Evolutionary conservation across 129 eudicot genomes (phyloP).

Genomic region (Logfia minima): DNA sequence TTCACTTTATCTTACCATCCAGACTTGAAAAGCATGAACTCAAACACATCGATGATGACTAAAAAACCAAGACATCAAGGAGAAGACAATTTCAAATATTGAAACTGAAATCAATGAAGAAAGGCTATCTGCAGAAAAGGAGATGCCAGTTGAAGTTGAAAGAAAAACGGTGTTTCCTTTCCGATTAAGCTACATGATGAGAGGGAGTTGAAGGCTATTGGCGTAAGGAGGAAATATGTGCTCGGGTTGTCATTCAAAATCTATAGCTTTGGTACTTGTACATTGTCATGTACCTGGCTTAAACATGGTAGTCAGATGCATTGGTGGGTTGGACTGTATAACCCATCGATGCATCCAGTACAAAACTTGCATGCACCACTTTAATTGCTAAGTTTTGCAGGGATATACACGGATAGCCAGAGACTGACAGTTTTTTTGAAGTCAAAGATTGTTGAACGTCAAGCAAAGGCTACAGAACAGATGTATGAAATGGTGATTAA

Average conservation of each 20-base stretch:
- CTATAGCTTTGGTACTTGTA: conserved; percentile 52
- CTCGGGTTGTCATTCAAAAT: conserved; percentile 57
- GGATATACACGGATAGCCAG: conserved; percentile 54
- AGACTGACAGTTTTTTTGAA: conserved; percentile 46
- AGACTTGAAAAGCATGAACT: background rate
- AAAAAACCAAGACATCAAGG: background rate
- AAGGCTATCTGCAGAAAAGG: background rate
- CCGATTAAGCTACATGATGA: conserved; percentile 51
- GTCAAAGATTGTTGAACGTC: conserved; percentile 46
- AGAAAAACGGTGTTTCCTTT: conserved; percentile 17
- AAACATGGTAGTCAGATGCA: background rate
- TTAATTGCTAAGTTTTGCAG: conserved; percentile 31
- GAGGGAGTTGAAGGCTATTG: conserved; percentile 54
- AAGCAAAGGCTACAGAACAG: conserved; percentile 58
- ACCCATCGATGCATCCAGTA: background rate
- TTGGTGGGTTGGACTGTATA: background rate
- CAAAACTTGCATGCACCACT: background rate
- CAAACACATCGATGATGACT: background rate
- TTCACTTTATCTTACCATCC: background rate
- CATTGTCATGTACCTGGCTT: background rate
- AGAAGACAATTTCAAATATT: background rate
- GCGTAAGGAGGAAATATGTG: conserved; percentile 64
- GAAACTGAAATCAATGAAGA: background rate
- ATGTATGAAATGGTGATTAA: conserved; percentile 66
- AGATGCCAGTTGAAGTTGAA: conserved; percentile 6